These are phyloP conservation scores for Mycena chlorophos DNA, from an alignment of 768 basidiomycete species.

Conservation along the genomic window DNA sequence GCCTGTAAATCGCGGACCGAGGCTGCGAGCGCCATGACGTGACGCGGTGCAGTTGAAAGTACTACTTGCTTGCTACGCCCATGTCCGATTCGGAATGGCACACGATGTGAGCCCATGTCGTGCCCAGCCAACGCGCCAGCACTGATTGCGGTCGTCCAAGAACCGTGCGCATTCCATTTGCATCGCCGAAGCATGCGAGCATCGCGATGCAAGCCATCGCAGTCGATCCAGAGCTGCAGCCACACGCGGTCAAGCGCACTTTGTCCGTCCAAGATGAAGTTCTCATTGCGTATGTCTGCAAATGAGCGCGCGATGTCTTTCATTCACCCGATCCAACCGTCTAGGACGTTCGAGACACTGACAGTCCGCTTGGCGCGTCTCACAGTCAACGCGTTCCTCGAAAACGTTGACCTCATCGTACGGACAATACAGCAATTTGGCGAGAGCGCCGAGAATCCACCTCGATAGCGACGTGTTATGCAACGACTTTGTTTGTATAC, in stretches of 20 bases:
- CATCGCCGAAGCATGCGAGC: slow-evolving; percentile 67
- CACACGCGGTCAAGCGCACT: slow-evolving; percentile 73
- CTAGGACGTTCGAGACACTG: slow-evolving; percentile 70
- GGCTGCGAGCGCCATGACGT: too few relatives aligned
- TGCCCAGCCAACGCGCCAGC: background rate
- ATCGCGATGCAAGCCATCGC: slow-evolving; percentile 84
- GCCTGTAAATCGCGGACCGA: too few relatives aligned
- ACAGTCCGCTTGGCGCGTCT: slow-evolving; percentile 86
- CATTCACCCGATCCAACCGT: background rate
- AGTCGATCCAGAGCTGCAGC: slow-evolving; percentile 84
- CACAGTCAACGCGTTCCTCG: slow-evolving; percentile 82
- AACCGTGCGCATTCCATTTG: slow-evolving; percentile 77
- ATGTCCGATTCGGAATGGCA: slow-evolving; percentile 27
- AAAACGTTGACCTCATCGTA: slow-evolving; percentile 83
- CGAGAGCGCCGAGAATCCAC: slow-evolving; percentile 52
- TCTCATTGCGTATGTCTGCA: slow-evolving; percentile 68
- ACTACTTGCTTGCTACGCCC: slow-evolving; percentile 5
- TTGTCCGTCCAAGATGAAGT: slow-evolving; percentile 65
- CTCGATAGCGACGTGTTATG: too few relatives aligned
- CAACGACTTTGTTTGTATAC: slow-evolving; percentile 4
- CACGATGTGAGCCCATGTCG: slow-evolving; percentile 22
- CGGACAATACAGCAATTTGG: slow-evolving; percentile 82
- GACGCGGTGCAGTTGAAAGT: too few relatives aligned
- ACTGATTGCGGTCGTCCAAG: slow-evolving; percentile 35
- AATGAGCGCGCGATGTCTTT: slow-evolving; percentile 6